Evolutionary conservation across 306 rosid genomes (phyloP).

Genomic region (Acmispon strigosus): DNA sequence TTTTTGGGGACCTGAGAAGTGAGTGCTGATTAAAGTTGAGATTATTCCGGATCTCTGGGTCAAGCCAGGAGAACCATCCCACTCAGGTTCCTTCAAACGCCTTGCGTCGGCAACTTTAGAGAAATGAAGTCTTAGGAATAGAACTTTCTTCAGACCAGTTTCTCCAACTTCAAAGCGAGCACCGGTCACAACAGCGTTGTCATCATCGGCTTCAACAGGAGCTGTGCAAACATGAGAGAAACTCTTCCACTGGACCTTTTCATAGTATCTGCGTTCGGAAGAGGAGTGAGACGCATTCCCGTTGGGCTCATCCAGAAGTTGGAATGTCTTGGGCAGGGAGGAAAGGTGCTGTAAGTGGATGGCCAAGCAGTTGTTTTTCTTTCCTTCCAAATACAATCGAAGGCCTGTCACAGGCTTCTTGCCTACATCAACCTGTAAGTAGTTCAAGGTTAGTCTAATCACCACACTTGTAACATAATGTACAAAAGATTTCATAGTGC

Average conservation of each 20-base stretch:
- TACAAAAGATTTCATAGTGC: neutral
- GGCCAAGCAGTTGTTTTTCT: constrained; percentile 70
- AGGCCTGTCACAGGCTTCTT: constrained; percentile 85
- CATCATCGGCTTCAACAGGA: constrained; percentile 64
- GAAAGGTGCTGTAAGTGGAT: constrained; percentile 92
- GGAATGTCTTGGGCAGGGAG: constrained; percentile 63
- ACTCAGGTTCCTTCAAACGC: constrained; percentile 31
- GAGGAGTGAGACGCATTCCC: constrained; percentile 20
- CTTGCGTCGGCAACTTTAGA: constrained; percentile 41
- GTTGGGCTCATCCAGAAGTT: constrained; percentile 36
- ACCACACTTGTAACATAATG: neutral
- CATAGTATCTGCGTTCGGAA: constrained; percentile 59
- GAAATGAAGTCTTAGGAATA: constrained; percentile 61
- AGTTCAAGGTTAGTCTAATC: constrained; percentile 15
- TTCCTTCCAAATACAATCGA: constrained; percentile 77
- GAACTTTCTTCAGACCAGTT: constrained; percentile 56
- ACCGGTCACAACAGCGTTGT: constrained; percentile 61
- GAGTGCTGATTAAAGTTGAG: constrained; percentile 72
- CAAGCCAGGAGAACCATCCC: constrained; percentile 73
- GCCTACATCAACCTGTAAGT: constrained; percentile 64
- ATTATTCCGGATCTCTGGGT: constrained; percentile 77
- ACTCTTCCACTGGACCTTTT: constrained; percentile 90
- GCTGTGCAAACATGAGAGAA: constrained; percentile 88
- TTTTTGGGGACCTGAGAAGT: constrained; percentile 58
- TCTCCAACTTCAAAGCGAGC: constrained; percentile 74